phyloP scores from a whole-genome alignment of 2,329 filamentous ascomycete species.

The Hypoxylon sp. region DNA sequence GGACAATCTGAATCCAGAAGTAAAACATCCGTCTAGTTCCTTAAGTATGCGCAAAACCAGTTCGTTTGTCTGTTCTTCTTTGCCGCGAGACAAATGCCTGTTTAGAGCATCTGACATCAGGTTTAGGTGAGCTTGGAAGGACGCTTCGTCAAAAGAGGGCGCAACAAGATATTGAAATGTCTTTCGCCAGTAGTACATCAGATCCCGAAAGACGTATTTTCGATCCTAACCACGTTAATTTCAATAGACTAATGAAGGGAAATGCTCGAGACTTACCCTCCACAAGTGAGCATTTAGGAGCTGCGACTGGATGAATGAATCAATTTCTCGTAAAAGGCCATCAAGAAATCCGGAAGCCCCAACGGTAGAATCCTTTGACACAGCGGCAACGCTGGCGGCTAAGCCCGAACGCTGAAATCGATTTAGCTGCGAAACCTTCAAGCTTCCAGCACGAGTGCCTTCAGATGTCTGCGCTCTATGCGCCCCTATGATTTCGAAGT shows the following conservation, averaged over 20 bases:
- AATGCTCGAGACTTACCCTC: conserved; percentile 40
- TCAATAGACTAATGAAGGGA: not conserved
- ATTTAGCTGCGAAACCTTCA: conserved; percentile 63
- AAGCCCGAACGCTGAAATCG: conserved; percentile 68
- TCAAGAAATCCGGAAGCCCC: conserved; percentile 60
- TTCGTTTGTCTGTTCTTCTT: conserved; percentile 43
- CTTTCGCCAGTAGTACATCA: conserved; percentile 63
- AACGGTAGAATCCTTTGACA: conserved; percentile 68
- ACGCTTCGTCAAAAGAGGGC: conserved; percentile 65
- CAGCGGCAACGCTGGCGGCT: conserved; percentile 60
- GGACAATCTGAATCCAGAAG: conserved; percentile 72
- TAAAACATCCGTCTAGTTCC: conserved; percentile 65
- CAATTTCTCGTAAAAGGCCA: conserved; percentile 52
- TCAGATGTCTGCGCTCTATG: conserved; percentile 53
- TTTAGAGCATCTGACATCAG: conserved; percentile 57
- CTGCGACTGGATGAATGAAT: conserved; percentile 52
- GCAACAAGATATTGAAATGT: conserved; percentile 58
- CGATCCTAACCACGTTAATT: conserved; percentile 41
- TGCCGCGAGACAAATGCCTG: conserved; percentile 41
- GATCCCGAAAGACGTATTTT: conserved; percentile 46
- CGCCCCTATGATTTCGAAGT: conserved; percentile 54
- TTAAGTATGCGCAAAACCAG: conserved; percentile 53
- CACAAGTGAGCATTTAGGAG: conserved; percentile 41
- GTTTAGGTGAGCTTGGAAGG: conserved; percentile 68
- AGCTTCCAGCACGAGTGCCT: conserved; percentile 52